A percentile compares a stretch with the other conserved stretches of the same genome.
Evolutionary conservation across 2,329 filamentous ascomycete genomes (phyloP).

Genomic region (Colletotrichum sp.): DNA sequence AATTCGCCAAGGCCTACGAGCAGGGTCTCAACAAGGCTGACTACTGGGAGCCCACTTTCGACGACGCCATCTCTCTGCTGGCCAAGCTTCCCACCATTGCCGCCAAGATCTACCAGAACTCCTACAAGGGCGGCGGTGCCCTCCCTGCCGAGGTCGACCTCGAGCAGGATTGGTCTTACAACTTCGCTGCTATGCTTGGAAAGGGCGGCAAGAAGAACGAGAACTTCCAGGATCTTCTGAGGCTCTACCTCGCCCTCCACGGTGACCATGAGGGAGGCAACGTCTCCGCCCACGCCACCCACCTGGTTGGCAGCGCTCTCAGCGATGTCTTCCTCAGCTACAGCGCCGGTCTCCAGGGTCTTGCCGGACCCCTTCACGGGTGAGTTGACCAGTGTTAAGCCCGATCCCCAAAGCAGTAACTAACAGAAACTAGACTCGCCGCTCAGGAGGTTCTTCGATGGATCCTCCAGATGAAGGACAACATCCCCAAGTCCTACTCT

Average conservation of each 20-base stretch:
- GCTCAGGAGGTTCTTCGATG: conserved; percentile 97
- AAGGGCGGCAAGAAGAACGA: conserved; percentile 88
- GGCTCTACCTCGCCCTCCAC: conserved; percentile 94
- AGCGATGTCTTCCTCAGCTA: conserved; percentile 96
- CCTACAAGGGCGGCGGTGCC: conserved; percentile 76
- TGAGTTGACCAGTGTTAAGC: background rate
- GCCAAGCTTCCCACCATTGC: conserved; percentile 97
- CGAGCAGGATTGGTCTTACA: conserved; percentile 96
- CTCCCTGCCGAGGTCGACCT: conserved; percentile 79
- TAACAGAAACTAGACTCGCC: conserved; percentile 65
- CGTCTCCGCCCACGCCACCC: conserved; percentile 93
- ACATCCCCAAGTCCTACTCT: conserved; percentile 78
- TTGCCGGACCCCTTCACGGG: conserved; percentile 76
- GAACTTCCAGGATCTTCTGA: conserved; percentile 93
- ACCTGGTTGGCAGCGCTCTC: conserved; percentile 92
- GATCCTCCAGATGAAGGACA: conserved; percentile 94
- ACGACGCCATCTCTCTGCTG: conserved; percentile 90
- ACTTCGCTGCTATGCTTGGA: conserved; percentile 95
- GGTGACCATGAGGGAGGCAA: conserved; percentile 99
- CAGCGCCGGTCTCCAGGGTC: conserved; percentile 91
- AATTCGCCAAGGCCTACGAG: conserved; percentile 93
- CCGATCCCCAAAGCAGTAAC: background rate
- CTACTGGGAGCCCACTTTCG: conserved; percentile 98
- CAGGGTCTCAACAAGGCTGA: conserved; percentile 91
- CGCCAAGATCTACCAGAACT: conserved; percentile 96